A percentile compares a stretch with the other conserved stretches of the same genome.
Conservation (phyloP, 1,139 yeast species). For the Wickerhamiella infanticola region DNA sequence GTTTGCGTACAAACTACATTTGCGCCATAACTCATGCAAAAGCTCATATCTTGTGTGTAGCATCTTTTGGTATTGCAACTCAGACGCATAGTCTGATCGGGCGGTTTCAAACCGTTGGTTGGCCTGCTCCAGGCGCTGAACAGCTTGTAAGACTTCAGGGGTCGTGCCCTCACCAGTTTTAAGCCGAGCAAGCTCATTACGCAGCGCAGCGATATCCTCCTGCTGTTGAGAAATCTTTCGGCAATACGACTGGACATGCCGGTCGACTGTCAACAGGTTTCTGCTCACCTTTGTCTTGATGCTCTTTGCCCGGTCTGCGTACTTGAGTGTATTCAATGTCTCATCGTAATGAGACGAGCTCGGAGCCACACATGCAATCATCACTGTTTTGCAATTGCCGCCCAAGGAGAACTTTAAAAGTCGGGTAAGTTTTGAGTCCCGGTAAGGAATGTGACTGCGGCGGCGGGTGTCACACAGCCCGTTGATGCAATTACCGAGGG, state of each 20-base stretch:
- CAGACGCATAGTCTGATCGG: not conserved
- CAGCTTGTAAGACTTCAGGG: too few species aligned
- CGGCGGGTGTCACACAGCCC: slow-evolving; percentile 66
- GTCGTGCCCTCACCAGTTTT: not conserved
- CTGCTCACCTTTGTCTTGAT: slow-evolving; percentile 67
- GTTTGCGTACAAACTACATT: not conserved
- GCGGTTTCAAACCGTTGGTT: too few species aligned
- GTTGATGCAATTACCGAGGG: slow-evolving; percentile 86
- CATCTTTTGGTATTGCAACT: not conserved
- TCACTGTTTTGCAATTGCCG: slow-evolving; percentile 85
- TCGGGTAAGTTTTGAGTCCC: slow-evolving; percentile 81
- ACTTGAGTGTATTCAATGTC: slow-evolving; percentile 74
- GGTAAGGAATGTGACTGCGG: slow-evolving; percentile 43
- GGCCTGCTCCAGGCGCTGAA: not conserved
- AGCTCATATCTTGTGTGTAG: not conserved
- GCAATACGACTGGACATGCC: slow-evolving; percentile 78
- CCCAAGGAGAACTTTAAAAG: slow-evolving; percentile 80
- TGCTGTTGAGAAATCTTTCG: slow-evolving; percentile 77
- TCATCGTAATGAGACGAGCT: slow-evolving; percentile 80
- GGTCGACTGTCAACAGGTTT: slow-evolving; percentile 60
- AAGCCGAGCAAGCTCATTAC: slow-evolving; percentile 16
- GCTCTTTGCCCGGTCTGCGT: slow-evolving; percentile 82
- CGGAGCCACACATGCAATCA: slow-evolving; percentile 90
- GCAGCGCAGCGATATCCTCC: slow-evolving; percentile 56
- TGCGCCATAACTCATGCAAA: not conserved